These are phyloP conservation scores for Backusella mclennaniae DNA, from an alignment of 192 early-diverging fungal species.

Conservation along the genomic window DNA sequence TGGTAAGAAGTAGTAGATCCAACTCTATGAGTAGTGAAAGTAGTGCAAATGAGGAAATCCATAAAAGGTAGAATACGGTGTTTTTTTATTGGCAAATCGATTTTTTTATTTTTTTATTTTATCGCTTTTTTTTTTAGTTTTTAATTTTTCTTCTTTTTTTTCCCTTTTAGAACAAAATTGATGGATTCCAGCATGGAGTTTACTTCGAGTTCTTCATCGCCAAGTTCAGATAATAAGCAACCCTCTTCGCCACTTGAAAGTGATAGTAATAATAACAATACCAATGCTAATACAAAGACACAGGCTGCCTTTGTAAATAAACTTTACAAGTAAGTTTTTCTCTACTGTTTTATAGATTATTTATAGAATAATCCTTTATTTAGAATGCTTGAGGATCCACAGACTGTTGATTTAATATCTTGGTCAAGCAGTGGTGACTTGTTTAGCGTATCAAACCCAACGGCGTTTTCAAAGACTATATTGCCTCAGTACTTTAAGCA, in stretches of 20 bases:
- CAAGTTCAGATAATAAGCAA: not conserved
- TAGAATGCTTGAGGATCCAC: conserved; percentile 73
- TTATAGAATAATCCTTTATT: not conserved
- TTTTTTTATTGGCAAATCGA: not conserved
- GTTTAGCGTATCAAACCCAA: conserved; percentile 86
- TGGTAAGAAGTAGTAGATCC: conserved; percentile 7
- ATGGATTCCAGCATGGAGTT: not conserved
- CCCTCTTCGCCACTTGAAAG: not conserved
- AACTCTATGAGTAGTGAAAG: conserved; percentile 6
- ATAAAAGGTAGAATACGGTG: conserved; percentile 9
- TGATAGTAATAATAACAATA: not conserved
- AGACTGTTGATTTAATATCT: conserved; percentile 59
- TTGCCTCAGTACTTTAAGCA: conserved; percentile 90
- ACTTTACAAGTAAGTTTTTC: conserved; percentile 43
- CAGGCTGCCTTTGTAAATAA: conserved; percentile 53
- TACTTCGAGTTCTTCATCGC: not conserved
- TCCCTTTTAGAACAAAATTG: not conserved
- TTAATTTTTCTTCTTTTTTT: not conserved
- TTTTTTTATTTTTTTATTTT: not conserved
- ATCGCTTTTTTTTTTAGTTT: not conserved
- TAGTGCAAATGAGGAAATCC: not conserved
- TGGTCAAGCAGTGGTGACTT: conserved; percentile 85
- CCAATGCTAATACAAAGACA: conserved; percentile 29
- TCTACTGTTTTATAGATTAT: not conserved
- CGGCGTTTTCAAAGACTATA: conserved; percentile 74